These are phyloP conservation scores for Tillandsia fasciculata DNA, from an alignment of 176 grass and related monocot species.

Conservation along the genomic window DNA sequence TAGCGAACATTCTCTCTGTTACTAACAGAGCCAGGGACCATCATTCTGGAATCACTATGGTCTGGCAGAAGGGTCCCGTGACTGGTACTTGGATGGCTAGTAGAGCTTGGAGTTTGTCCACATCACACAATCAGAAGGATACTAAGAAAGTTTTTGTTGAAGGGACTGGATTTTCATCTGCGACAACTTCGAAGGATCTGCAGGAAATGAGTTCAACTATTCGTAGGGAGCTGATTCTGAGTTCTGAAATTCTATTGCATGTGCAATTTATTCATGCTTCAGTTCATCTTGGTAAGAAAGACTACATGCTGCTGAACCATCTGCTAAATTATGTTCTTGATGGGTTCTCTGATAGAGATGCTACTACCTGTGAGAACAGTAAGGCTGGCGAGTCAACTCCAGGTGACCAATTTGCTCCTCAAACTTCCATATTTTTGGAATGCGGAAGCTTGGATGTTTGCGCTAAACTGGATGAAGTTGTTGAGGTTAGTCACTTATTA, in stretches of 20 bases:
- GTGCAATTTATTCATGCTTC: constrained; percentile 50
- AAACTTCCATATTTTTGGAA: constrained; percentile 62
- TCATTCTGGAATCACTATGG: constrained; percentile 46
- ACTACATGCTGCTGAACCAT: constrained; percentile 46
- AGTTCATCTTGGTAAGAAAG: constrained; percentile 53
- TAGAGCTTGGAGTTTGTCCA: constrained; percentile 69
- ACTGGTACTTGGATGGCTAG: constrained; percentile 43
- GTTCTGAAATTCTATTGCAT: constrained; percentile 69
- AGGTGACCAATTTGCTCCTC: constrained; percentile 30
- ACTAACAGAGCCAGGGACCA: constrained; percentile 24
- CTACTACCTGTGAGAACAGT: constrained; percentile 13
- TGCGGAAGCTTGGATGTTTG: constrained; percentile 62
- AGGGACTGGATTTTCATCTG: constrained; percentile 67
- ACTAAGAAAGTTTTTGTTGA: constrained; percentile 40
- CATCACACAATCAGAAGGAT: constrained; percentile 46
- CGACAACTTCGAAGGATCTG: constrained; percentile 43
- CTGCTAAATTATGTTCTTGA: constrained; percentile 49
- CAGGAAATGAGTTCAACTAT: constrained; percentile 44
- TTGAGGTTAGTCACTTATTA: constrained; percentile 58
- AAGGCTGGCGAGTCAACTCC: constrained; percentile 17
- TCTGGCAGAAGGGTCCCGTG: constrained; percentile 45
- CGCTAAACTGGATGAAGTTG: constrained; percentile 46
- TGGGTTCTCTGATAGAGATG: constrained; percentile 39
- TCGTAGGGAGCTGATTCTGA: constrained; percentile 61
- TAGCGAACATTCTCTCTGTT: constrained; percentile 68